A percentile compares a stretch with the other conserved stretches of the same genome.
Conservation (phyloP, 352 stramenopile genomes). For the Saprolegnia diclina region DNA sequence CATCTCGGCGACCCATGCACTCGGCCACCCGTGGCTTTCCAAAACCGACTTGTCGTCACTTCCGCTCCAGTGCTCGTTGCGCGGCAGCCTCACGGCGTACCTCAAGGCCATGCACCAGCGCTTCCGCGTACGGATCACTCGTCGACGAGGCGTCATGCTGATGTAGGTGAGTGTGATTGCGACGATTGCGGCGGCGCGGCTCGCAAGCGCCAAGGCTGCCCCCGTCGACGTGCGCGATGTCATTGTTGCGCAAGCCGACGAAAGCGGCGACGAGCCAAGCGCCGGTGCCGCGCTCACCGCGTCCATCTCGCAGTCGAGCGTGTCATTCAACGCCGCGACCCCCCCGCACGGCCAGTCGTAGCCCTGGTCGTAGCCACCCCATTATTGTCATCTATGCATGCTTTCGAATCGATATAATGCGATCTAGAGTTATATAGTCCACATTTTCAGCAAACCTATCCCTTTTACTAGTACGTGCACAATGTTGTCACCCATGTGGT, state of each 20-base stretch:
- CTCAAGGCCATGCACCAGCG: conserved; percentile 55
- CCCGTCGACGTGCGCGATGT: neutral
- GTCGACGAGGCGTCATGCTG: neutral
- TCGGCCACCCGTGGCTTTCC: conserved; percentile 50
- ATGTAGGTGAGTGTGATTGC: conserved; percentile 50
- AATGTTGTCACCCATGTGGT: too few relatives aligned
- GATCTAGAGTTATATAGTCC: too few relatives aligned
- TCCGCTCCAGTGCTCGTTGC: conserved; percentile 46
- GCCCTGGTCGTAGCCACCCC: too few relatives aligned
- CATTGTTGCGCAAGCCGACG: neutral
- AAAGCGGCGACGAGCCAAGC: neutral
- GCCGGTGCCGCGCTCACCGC: neutral
- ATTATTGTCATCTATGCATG: too few relatives aligned
- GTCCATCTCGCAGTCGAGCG: neutral
- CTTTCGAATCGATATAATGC: too few relatives aligned
- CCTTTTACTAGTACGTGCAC: too few relatives aligned
- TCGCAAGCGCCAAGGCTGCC: conserved; percentile 23
- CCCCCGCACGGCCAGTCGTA: neutral
- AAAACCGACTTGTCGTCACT: conserved; percentile 28
- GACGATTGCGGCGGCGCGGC: conserved; percentile 45
- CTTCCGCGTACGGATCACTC: conserved; percentile 41
- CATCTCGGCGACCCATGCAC: conserved; percentile 42
- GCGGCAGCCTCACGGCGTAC: conserved; percentile 48
- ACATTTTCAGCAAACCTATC: too few relatives aligned
- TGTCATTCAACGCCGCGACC: neutral